Evolutionary conservation across 495 filamentous ascomycete genomes (phyloP).

Genomic region (Aspergillus affinis): DNA sequence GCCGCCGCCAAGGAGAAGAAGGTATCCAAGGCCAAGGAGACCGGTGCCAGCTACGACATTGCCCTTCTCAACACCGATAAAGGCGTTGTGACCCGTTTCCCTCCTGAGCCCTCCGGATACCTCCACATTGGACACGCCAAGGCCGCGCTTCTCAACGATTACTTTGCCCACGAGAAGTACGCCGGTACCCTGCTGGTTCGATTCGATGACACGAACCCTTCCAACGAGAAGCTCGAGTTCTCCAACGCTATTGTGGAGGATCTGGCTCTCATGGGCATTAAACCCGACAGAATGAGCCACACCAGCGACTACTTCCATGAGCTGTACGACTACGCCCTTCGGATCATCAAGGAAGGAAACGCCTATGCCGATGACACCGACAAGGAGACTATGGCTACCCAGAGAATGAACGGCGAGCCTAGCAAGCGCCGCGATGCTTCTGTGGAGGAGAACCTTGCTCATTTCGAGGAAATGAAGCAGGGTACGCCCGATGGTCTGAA

Average conservation of each 20-base stretch:
- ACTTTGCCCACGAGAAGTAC: slow-evolving; percentile 89
- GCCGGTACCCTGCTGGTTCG: slow-evolving; percentile 78
- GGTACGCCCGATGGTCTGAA: slow-evolving; percentile 70
- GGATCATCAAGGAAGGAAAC: slow-evolving; percentile 77
- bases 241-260: slow-evolving; percentile 87
- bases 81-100: slow-evolving; percentile 91
- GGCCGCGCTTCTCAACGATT: slow-evolving; percentile 88
- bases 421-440: slow-evolving; percentile 72
- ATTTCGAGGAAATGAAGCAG: slow-evolving; percentile 86
- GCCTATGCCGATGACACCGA: slow-evolving; percentile 91
- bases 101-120: slow-evolving; percentile 94
- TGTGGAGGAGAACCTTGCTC: slow-evolving; percentile 76
- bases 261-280: slow-evolving; percentile 80
- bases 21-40: slow-evolving; percentile 73
- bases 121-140: slow-evolving; percentile 94
- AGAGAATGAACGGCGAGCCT: slow-evolving; percentile 73
- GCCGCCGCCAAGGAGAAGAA: slow-evolving; percentile 62
- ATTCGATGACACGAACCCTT: slow-evolving; percentile 92
- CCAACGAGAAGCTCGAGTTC: slow-evolving; percentile 91
- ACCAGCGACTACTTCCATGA: slow-evolving; percentile 91
- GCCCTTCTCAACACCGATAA: slow-evolving; percentile 83
- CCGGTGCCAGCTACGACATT: slow-evolving; percentile 83
- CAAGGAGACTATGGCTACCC: slow-evolving; percentile 77
- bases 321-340: slow-evolving; percentile 74
- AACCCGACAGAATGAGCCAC: slow-evolving; percentile 73